These are phyloP conservation scores for Leishmania tarentolae DNA, from an alignment of 208 protist species.

Conservation along the genomic window DNA sequence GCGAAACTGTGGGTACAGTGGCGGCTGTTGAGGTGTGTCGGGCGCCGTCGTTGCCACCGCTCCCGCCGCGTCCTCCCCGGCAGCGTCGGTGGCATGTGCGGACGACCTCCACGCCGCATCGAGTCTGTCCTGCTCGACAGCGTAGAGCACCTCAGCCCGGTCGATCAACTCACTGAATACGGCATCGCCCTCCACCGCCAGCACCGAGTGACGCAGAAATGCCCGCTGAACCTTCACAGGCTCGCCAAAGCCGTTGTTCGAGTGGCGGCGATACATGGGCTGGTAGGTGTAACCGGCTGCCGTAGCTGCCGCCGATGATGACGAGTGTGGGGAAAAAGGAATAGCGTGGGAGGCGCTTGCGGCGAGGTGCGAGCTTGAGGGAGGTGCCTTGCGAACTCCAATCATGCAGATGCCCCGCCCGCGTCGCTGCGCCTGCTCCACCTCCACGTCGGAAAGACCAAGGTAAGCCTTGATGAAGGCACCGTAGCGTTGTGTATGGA, in stretches of 20 bases:
- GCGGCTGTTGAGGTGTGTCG: slow-evolving; percentile 4
- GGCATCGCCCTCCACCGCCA: slow-evolving; percentile 85
- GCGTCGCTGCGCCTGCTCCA: slow-evolving; percentile 49
- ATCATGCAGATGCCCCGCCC: slow-evolving; percentile 69
- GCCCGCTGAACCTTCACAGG: slow-evolving; percentile 38
- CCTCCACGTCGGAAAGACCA: slow-evolving; percentile 50
- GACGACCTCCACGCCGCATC: slow-evolving; percentile 9
- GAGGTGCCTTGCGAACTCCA: slow-evolving; percentile 32
- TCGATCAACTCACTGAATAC: slow-evolving; percentile 70
- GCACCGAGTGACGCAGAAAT: slow-evolving; percentile 74
- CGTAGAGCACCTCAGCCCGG: slow-evolving; percentile 47
- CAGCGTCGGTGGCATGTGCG: not conserved
- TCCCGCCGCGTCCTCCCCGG: not conserved
- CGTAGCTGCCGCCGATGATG: not conserved
- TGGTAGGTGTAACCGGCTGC: not conserved
- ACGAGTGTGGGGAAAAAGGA: not conserved
- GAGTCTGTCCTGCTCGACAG: slow-evolving; percentile 31
- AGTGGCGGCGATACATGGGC: slow-evolving; percentile 4
- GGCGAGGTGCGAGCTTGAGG: slow-evolving; percentile 13
- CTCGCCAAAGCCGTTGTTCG: slow-evolving; percentile 3
- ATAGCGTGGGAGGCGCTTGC: not conserved
- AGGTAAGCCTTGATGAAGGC: slow-evolving; percentile 75
- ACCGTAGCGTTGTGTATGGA: slow-evolving; percentile 71
- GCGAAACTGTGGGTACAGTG: slow-evolving; percentile 29
- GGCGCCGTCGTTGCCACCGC: not conserved